phyloP scores from a whole-genome alignment of 179 eudicot genomes.

The Pouteria campechiana region DNA sequence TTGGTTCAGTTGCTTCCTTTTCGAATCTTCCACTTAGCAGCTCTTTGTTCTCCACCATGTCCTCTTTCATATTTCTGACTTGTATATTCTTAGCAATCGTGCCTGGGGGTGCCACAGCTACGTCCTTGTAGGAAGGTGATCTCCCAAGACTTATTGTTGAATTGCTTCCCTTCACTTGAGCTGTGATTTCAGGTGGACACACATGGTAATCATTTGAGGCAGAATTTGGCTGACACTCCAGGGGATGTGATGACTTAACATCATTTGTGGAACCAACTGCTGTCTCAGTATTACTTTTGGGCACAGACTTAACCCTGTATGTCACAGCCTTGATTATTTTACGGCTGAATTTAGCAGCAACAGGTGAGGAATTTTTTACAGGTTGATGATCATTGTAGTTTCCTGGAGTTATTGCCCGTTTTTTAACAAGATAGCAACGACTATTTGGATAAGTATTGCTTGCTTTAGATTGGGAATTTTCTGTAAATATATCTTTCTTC shows the following conservation, averaged over 20 bases:
- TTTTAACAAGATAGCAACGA: constrained; percentile 62
- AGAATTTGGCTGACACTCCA: constrained; percentile 16
- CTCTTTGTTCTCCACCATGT: constrained; percentile 19
- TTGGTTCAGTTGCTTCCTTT: constrained; percentile 12
- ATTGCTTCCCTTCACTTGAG: too few species aligned
- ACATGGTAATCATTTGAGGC: constrained; percentile 18
- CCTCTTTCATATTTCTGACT: constrained; percentile 24
- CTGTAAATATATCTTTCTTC: constrained; percentile 53
- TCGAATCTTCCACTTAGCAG: constrained; percentile 13
- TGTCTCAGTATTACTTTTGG: constrained; percentile 36
- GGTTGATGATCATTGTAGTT: constrained; percentile 44
- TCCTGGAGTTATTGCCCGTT: constrained; percentile 49
- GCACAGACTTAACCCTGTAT: constrained; percentile 80
- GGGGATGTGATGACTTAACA: constrained; percentile 20
- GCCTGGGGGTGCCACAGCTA: constrained; percentile 97
- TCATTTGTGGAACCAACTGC: constrained; percentile 30
- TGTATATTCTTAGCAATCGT: constrained; percentile 65
- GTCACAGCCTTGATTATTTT: constrained; percentile 62
- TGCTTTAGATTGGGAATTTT: constrained; percentile 35
- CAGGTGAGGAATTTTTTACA: constrained; percentile 32
- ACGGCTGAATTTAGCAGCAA: constrained; percentile 66
- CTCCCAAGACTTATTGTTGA: constrained; percentile 81
- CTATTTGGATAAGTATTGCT: constrained; percentile 48
- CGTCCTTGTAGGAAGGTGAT: constrained; percentile 99
- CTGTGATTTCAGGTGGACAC: constrained; percentile 28